Base-by-base conservation (phyloP, 2,329 filamentous ascomycete genomes). In the Fusarium sororula region DNA sequence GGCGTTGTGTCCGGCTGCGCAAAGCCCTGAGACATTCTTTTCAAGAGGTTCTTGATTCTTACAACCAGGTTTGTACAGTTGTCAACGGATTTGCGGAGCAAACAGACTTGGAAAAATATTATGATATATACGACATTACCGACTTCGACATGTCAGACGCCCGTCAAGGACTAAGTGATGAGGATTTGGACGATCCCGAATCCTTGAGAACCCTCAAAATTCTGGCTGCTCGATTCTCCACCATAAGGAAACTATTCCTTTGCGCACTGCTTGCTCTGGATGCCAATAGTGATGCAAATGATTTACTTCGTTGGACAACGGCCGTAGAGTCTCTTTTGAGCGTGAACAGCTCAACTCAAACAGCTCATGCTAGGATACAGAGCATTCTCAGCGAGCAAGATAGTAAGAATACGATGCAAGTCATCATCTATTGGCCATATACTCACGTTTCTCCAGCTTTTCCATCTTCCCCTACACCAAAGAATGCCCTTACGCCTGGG, bases 191-290 rank as follows among this genome's bases (percentile, higher is more conserved):
- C 55, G 93, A 97, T 71, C 82, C 88, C 28, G 92, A 95, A 77
- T 93, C 92, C n/a, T 81, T 96, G 35, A 93, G 95, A 68, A 91
- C 91, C 4, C 85, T 98, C 30, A 97, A 96, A 79, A 91, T 94
- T 42, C 88, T 96, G 12, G 92, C 95, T 32, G 94, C 94, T 65
- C 91, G 95, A 54, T 90, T 97, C 60, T 92, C 94, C 75, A 92
- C 92, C 17, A 88, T 95, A 39, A 90, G 96, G 69, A 96, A 96
- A 79, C 90, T 97, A 73, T 91, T 97, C 45, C 85, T 99, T 8
- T 98, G 96, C 81, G 94, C 93, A n/a, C 84, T 99, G 51, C 86
- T 99, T 72, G 94, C 96, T 6, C 88, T 98, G 24, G 93, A 97
- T 79, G 94, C 94, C 15, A 92, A 92, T 68, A 94, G 94, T 17